phyloP scores from a whole-genome alignment of 768 basidiomycete species.

The Mycena maculata region DNA sequence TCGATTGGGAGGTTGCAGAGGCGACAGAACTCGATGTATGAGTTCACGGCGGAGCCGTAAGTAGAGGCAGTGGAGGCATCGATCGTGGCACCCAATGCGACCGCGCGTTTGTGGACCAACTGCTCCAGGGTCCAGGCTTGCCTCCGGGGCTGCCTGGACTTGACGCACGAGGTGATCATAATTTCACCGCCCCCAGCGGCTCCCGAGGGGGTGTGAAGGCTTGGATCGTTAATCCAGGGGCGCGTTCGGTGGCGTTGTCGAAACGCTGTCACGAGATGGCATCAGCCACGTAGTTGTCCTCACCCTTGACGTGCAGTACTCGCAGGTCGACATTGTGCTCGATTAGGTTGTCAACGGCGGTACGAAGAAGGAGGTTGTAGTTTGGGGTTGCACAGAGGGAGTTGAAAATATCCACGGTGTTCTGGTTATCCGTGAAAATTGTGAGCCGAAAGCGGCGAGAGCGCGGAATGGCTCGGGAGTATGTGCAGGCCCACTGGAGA shows the following conservation, averaged over 20 bases:
- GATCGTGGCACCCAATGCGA: slow-evolving; percentile 20
- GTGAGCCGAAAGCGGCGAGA: slow-evolving; percentile 6
- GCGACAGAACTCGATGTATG: slow-evolving; percentile 43
- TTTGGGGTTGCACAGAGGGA: slow-evolving; percentile 29
- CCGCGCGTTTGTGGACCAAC: neutral
- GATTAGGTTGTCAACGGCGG: slow-evolving; percentile 35
- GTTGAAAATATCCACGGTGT: slow-evolving; percentile 20
- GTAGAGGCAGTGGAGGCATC: slow-evolving; percentile 31
- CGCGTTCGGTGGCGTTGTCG: neutral
- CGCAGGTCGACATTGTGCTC: slow-evolving; percentile 28
- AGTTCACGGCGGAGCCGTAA: slow-evolving; percentile 47
- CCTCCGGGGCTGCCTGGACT: slow-evolving; percentile 45
- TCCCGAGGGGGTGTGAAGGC: neutral
- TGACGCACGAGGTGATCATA: neutral
- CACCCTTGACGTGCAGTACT: slow-evolving; percentile 42
- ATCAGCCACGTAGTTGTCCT: slow-evolving; percentile 45
- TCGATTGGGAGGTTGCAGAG: slow-evolving; percentile 41
- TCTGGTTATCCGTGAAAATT: slow-evolving; percentile 34
- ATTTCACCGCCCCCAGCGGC: neutral
- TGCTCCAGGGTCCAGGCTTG: slow-evolving; percentile 43
- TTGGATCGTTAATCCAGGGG: neutral
- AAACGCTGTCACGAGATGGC: slow-evolving; percentile 41
- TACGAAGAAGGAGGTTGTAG: slow-evolving; percentile 42
- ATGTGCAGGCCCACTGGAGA: neutral
- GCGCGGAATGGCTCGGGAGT: neutral